Evolutionary conservation across 805 yeast genomes (phyloP).

Genomic region (Ogataea paraovalis): DNA sequence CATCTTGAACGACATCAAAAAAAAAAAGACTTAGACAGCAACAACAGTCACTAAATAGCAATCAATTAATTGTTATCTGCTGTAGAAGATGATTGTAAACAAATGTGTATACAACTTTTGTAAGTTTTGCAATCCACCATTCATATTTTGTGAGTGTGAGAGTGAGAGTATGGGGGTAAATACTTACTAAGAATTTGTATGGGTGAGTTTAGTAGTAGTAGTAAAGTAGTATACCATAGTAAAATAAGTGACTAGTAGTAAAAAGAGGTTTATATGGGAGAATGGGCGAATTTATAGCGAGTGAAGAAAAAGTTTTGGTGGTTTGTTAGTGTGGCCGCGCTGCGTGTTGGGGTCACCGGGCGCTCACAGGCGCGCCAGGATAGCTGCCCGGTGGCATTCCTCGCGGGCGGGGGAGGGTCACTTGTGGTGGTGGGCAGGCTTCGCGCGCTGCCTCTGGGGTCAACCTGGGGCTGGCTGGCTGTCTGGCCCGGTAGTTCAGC

Average conservation of each 20-base stretch:
- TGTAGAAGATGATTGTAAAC: neutral
- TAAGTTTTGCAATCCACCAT: neutral
- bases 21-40: neutral
- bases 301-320: constrained; percentile 2
- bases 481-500: no score
- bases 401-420: neutral
- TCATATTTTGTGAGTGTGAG: neutral
- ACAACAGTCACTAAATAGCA: neutral
- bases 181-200: constrained; percentile 2
- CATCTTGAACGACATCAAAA: neutral
- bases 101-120: neutral
- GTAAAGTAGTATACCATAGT: constrained; percentile 1
- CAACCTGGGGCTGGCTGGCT: no score
- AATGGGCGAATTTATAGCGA: neutral
- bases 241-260: neutral
- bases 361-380: no score
- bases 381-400: neutral
- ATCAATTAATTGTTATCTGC: neutral
- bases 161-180: neutral
- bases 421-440: neutral
- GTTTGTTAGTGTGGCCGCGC: neutral
- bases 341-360: neutral
- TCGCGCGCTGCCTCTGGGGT: neutral
- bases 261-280: constrained; percentile 3
- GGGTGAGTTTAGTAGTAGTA: neutral